Percentiles rank a stretch among this genome's conserved stretches.
Conservation (phyloP, 2,329 filamentous ascomycete species). For the Sporothrix variecibatus region DNA sequence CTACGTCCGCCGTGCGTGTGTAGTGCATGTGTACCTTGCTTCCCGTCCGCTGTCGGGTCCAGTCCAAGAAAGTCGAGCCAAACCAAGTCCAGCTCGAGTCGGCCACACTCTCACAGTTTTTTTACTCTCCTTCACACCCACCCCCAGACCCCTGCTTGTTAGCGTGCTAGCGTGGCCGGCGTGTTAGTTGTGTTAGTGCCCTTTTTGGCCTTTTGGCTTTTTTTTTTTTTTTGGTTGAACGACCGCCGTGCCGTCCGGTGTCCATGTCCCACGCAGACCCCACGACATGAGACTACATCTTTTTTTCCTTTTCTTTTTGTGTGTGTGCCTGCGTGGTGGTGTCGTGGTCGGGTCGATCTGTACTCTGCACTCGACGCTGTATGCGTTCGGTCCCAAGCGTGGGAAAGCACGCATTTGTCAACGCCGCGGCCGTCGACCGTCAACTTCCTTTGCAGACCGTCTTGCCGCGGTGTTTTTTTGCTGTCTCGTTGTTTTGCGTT, state of each 20-base stretch:
- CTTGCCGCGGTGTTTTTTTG: neutral
- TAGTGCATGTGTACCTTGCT: neutral
- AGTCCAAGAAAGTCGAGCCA: neutral
- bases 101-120: neutral
- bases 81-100: neutral
- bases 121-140: neutral
- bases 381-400: neutral
- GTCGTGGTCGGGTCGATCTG: constrained; percentile 8
- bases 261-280: neutral
- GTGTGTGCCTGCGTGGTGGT: neutral
- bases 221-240: constrained; percentile 2
- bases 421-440: neutral
- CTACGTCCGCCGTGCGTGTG: neutral
- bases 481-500: constrained; percentile 10
- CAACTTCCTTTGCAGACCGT: neutral
- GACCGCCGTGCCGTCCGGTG: neutral
- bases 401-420: constrained; percentile 5
- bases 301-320: neutral
- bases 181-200: constrained; percentile 9
- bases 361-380: neutral
- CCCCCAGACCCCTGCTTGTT: neutral
- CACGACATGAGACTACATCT: neutral
- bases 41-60: neutral
- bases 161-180: constrained; percentile 1
- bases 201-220: neutral